Evolutionary conservation across 495 filamentous ascomycete species (phyloP).

Genomic region (Cladorrhinum samala): DNA sequence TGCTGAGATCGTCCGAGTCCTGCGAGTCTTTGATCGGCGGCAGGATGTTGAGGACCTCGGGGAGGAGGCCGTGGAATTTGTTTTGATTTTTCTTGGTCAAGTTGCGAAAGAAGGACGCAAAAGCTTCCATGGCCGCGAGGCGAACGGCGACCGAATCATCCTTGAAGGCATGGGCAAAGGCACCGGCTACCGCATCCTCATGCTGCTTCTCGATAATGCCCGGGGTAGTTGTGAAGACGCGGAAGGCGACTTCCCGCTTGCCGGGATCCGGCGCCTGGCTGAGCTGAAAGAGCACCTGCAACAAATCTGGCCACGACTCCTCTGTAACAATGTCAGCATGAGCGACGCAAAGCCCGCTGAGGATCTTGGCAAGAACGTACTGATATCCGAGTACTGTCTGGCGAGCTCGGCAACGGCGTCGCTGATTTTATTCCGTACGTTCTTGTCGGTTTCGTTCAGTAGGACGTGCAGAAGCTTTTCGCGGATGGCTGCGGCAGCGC

Average conservation of each 20-base stretch:
- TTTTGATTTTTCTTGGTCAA: constrained; percentile 77
- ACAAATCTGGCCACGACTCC: constrained; percentile 84
- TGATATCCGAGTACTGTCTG: constrained; percentile 85
- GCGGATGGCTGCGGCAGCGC: constrained; percentile 71
- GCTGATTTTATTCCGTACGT: constrained; percentile 88
- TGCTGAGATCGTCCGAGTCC: constrained; percentile 83
- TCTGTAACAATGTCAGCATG: constrained; percentile 45
- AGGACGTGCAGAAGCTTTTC: constrained; percentile 74
- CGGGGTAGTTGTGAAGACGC: constrained; percentile 91
- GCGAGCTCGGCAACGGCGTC: constrained; percentile 95
- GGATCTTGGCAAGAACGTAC: constrained; percentile 46
- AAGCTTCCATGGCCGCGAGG: constrained; percentile 92
- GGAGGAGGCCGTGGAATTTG: constrained; percentile 80
- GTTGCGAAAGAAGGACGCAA: constrained; percentile 89
- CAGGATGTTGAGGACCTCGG: constrained; percentile 85
- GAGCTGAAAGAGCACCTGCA: constrained; percentile 75
- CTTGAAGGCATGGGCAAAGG: constrained; percentile 87
- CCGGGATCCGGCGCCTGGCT: constrained; percentile 77
- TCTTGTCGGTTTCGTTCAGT: constrained; percentile 57
- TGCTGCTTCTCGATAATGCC: constrained; percentile 96
- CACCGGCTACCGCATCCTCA: constrained; percentile 72
- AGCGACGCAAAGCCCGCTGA: neutral
- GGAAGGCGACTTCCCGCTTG: constrained; percentile 82
- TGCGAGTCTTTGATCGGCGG: constrained; percentile 84
- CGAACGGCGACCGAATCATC: constrained; percentile 78